Evolutionary conservation across 805 yeast genomes (phyloP).

Genomic region (Metschnikowia lunata): DNA sequence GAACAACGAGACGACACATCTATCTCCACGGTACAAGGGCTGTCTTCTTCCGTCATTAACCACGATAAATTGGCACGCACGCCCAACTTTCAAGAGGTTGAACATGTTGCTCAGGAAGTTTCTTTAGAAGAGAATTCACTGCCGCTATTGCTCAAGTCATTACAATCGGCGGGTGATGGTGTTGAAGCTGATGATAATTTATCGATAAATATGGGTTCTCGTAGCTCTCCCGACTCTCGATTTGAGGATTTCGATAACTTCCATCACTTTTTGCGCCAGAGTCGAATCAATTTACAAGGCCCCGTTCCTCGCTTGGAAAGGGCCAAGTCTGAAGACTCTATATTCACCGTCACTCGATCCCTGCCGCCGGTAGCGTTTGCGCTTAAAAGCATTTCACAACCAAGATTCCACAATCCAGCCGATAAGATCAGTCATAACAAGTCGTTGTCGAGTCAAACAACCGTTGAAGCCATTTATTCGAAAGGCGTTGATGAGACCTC

Average conservation of each 20-base stretch:
- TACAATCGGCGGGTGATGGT: neutral
- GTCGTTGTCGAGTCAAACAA: conserved; percentile 19
- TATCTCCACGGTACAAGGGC: conserved; percentile 1
- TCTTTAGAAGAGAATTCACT: conserved; percentile 1
- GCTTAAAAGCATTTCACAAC: neutral
- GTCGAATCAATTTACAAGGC: conserved; percentile 28
- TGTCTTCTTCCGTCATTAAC: conserved; percentile 1
- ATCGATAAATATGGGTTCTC: conserved; percentile 2
- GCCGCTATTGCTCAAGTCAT: conserved; percentile 9
- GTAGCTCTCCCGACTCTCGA: neutral
- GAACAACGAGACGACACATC: neutral
- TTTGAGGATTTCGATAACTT: conserved; percentile 22
- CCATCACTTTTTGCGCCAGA: conserved; percentile 27
- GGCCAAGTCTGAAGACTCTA: conserved; percentile 26
- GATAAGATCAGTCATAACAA: conserved; percentile 19
- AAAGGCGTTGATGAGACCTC: conserved; percentile 9
- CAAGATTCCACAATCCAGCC: conserved; percentile 37
- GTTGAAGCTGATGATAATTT: conserved; percentile 3
- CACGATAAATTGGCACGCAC: conserved; percentile 3
- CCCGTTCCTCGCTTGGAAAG: conserved; percentile 27
- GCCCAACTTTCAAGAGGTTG: conserved; percentile 3
- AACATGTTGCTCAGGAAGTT: neutral
- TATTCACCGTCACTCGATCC: conserved; percentile 5
- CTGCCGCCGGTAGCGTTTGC: neutral
- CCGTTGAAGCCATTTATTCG: conserved; percentile 30